phyloP scores from a whole-genome alignment of 306 rosid genomes.

The Lathyrus aphaca region DNA sequence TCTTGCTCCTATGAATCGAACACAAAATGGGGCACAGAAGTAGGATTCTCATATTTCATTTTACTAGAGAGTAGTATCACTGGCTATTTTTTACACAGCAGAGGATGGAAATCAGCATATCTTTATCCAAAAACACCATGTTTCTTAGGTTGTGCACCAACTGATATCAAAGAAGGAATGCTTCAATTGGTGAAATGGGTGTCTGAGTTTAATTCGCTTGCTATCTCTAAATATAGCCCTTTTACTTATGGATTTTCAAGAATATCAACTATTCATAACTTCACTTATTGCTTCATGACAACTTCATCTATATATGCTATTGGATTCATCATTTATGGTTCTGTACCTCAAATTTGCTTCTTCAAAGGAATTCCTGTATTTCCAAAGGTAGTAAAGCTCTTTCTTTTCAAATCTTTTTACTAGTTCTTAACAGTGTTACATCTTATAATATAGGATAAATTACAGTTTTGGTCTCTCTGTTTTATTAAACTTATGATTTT shows the following conservation, averaged over 20 bases:
- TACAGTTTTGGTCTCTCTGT: too few relatives aligned
- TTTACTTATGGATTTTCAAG: slow-evolving; percentile 45
- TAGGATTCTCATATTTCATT: slow-evolving; percentile 49
- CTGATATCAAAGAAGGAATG: slow-evolving; percentile 52
- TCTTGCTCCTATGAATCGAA: slow-evolving; percentile 44
- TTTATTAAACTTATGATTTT: too few relatives aligned
- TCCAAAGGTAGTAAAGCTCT: slow-evolving; percentile 37
- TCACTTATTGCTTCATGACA: slow-evolving; percentile 39
- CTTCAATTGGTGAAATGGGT: slow-evolving; percentile 46
- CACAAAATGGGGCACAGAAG: slow-evolving; percentile 51
- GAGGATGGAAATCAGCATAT: slow-evolving; percentile 53
- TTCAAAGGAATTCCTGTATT: slow-evolving; percentile 46
- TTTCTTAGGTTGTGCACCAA: slow-evolving; percentile 51
- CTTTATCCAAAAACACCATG: slow-evolving; percentile 50
- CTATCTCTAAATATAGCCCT: slow-evolving; percentile 43
- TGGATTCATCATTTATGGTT: slow-evolving; percentile 45
- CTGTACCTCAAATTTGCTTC: slow-evolving; percentile 50
- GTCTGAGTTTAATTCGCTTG: slow-evolving; percentile 42
- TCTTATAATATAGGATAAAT: too few relatives aligned
- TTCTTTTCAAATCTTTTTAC: background rate
- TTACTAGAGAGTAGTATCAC: slow-evolving; percentile 46
- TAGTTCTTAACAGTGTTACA: too few relatives aligned
- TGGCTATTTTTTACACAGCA: slow-evolving; percentile 45
- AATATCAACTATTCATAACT: slow-evolving; percentile 31
- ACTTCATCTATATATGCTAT: slow-evolving; percentile 31